Evolutionary conservation across 768 basidiomycete genomes (phyloP), one percentile per base, ranked within the genome.

Genomic region (Boletus speciosus): DNA sequence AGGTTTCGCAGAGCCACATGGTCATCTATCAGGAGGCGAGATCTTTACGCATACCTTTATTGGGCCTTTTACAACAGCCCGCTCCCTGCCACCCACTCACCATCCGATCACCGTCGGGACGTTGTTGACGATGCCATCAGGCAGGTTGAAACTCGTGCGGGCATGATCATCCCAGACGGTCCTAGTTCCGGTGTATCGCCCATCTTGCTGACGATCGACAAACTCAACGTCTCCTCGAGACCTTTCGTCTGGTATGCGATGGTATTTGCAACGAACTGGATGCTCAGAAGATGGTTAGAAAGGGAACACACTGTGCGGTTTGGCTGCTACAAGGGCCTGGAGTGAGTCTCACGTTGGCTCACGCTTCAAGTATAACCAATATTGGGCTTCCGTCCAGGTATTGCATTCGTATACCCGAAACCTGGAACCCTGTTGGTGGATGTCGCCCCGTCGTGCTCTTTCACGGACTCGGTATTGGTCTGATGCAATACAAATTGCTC

Each of bases 401-500:
- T 66, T 75, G 93, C 25, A 68, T 93, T 21, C 83, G 88, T 40
- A 73, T 85, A 35, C 93, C 94, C 2, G 62, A 71, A 8, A 68
- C 74, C 14, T 93, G 91, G 90, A 74, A 84, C 42, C 69, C 81
- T 3, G 66, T 68, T 16, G 76, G 66, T 38, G 84, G 81, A 25
- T 78, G 77, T 31, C 79, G 82, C 39, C 94, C 94, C 0, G 71
- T 95, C 36, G 78, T 97, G 15, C 92, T 94, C 65, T 68, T 93
- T 36, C 93, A 97, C 63, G 95, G 95, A 4, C 81, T 98, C 2
- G 94, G 94, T 10, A 78, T 95, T 46, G 93, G 93, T 4, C 69
- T 91, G 11, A 63, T 84, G 19, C 88, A 90, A 62, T 90, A 94
- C 65, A 73, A 79, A 39, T 57, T 73, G n/a, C 71, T 89, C 55